Evolutionary conservation across 129 eudicot species (phyloP).

Genomic region (Pulicaria dysenterica): DNA sequence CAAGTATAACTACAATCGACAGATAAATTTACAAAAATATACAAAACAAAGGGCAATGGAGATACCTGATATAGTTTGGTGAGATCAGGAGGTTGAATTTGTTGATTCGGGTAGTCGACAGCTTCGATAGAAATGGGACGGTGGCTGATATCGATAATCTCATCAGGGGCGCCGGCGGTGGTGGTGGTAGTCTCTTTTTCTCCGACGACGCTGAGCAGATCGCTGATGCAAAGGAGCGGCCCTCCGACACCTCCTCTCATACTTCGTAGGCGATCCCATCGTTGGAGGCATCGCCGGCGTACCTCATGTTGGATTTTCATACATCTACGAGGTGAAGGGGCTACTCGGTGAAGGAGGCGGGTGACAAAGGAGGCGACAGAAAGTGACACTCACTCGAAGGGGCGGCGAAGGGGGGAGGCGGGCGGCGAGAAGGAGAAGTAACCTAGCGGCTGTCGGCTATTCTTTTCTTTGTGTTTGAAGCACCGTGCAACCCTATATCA

Average conservation of each 20-base stretch:
- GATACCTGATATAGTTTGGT: constrained; percentile 71
- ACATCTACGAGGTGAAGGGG: too few relatives aligned
- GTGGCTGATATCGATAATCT: background rate
- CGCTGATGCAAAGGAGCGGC: constrained; percentile 81
- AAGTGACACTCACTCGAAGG: too few relatives aligned
- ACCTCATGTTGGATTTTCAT: too few relatives aligned
- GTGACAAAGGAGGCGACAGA: too few relatives aligned
- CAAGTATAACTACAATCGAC: background rate
- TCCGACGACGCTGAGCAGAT: constrained; percentile 85
- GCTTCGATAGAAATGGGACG: constrained; percentile 18
- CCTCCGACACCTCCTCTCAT: constrained; percentile 96
- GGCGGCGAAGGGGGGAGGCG: too few relatives aligned
- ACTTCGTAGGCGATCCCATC: too few relatives aligned
- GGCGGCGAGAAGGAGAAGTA: too few relatives aligned
- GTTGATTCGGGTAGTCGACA: constrained; percentile 23
- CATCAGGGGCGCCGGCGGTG: constrained; percentile 1
- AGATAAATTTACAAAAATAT: background rate
- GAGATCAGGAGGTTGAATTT: constrained; percentile 55
- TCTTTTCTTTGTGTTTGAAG: too few relatives aligned
- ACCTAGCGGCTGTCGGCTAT: too few relatives aligned
- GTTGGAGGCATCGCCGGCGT: too few relatives aligned
- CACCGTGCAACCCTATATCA: too few relatives aligned
- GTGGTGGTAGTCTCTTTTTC: constrained; percentile 43
- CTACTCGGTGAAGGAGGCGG: too few relatives aligned
- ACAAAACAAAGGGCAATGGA: background rate